Percentiles rank a stretch among this genome's conserved stretches.
phyloP scores from a whole-genome alignment of 768 basidiomycete species.

The Pholiota microspora region DNA sequence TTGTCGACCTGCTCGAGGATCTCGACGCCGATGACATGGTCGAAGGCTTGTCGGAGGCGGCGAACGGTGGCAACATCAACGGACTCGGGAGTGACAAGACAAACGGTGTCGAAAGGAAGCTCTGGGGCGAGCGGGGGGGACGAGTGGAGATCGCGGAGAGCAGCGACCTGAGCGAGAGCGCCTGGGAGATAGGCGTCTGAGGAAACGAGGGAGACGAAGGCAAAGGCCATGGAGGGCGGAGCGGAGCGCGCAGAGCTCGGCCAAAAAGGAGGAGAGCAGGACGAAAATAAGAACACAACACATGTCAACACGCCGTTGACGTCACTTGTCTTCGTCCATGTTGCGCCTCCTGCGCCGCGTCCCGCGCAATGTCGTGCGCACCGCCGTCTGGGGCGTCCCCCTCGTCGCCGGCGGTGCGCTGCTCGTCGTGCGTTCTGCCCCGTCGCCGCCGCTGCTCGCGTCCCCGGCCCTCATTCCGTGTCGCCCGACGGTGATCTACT shows the following conservation, averaged over 20 bases:
- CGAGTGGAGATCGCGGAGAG: constrained; percentile 78
- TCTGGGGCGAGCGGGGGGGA: constrained; percentile 53
- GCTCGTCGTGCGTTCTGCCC: constrained; percentile 41
- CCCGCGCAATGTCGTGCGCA: constrained; percentile 10
- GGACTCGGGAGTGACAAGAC: constrained; percentile 92
- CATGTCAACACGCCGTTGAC: constrained; percentile 27
- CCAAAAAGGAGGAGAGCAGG: constrained; percentile 16
- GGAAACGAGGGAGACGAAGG: constrained; percentile 91
- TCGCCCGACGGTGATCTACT: constrained; percentile 53
- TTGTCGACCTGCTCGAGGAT: constrained; percentile 70
- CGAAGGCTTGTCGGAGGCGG: constrained; percentile 74
- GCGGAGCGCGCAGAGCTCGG: constrained; percentile 18
- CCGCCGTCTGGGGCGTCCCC: constrained; percentile 23
- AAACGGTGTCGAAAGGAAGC: constrained; percentile 77
- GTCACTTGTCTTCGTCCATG: constrained; percentile 17
- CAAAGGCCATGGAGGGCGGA: constrained; percentile 53
- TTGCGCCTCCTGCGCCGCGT: constrained; percentile 2
- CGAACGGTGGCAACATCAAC: constrained; percentile 83
- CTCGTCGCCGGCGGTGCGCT: constrained; percentile 53
- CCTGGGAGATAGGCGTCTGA: constrained; percentile 93
- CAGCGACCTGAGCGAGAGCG: constrained; percentile 81
- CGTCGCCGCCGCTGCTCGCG: constrained; percentile 39
- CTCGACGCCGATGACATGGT: constrained; percentile 91
- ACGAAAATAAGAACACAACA: constrained; percentile 26
- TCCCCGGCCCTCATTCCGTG: constrained; percentile 43